phyloP scores from a whole-genome alignment of 2,329 filamentous ascomycete species.

The Elsinoe fawcettii region DNA sequence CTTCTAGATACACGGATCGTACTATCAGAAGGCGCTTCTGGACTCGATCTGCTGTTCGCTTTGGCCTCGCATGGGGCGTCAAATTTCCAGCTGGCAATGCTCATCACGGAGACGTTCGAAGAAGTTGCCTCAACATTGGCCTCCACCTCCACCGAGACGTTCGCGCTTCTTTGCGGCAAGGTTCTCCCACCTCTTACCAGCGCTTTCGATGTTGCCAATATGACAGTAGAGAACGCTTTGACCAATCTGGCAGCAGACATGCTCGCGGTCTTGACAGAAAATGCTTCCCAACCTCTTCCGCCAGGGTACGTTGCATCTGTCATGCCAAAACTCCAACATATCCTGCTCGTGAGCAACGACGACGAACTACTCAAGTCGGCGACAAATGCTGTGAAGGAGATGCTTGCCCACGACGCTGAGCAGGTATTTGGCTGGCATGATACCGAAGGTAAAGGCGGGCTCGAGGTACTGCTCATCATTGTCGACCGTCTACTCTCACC shows the following conservation, averaged over 20 bases:
- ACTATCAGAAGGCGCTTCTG: constrained; percentile 58
- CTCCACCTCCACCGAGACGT: constrained; percentile 57
- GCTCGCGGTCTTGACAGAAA: constrained; percentile 69
- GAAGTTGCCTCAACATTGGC: constrained; percentile 67
- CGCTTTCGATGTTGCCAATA: constrained; percentile 77
- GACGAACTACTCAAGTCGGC: constrained; percentile 81
- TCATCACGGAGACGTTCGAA: constrained; percentile 87
- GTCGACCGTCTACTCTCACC: constrained; percentile 84
- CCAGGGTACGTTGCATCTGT: constrained; percentile 75
- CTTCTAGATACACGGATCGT: constrained; percentile 68
- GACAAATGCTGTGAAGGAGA: constrained; percentile 78
- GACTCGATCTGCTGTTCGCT: constrained; percentile 76
- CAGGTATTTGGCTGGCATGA: constrained; percentile 86
- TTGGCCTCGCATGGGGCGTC: constrained; percentile 80
- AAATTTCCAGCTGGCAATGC: constrained; percentile 83
- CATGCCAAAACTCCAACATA: constrained; percentile 76
- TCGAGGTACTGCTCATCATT: constrained; percentile 83
- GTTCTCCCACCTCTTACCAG: constrained; percentile 81
- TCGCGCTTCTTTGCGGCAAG: constrained; percentile 71
- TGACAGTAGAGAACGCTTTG: constrained; percentile 77
- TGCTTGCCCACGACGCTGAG: constrained; percentile 80
- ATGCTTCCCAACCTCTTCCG: constrained; percentile 78
- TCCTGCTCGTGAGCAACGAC: constrained; percentile 77
- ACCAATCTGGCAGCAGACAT: constrained; percentile 83
- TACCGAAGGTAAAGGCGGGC: constrained; percentile 66